Evolutionary conservation across 106 monocot genomes (phyloP), one percentile per base, ranked within the genome.

Genomic region (Phalaenopsis aphrodite): DNA sequence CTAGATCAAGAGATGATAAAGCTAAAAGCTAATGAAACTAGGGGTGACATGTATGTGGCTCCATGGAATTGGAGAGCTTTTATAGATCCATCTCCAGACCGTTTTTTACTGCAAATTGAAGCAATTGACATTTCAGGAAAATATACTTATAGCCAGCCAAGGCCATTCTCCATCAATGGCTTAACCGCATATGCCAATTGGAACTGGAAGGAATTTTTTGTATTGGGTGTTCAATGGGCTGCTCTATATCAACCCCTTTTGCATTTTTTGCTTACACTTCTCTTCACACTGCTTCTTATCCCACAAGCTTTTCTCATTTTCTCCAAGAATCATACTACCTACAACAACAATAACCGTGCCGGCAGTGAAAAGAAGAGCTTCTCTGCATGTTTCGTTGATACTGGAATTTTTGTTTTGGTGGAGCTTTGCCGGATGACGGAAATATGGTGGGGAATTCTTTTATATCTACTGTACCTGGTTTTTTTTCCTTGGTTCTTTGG

Each of bases 51-150:
- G 78, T 99, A 95, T 61, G 57, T 82, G 11, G 72, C 84, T 18
- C 87, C 79, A 67, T 99, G 98, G 98, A 99, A 99, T 85, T 95
- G 94, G 90, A 86, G 86, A 79, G 94, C 98, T 84, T 99, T 99
- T 88, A 67, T n/a, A 42, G 93, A 95, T 47, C 83, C 85, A 72
- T 88, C 89, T 74, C 93, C 95, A 14, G 76, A 81, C 79, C 90
- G 94, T 5, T 99, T 91, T 82, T 93, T 91, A 93, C 56, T 99
- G 23, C 92, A 95, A 84, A 85, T 99, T 64, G 93, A 88, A 85
- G 98, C 89, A 65, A 75, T 80, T 75, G 98, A 99, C 81, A 78
- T 89, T 36, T 84, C 81, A n/a, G 94, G 92, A 80, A 87, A 78
- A 17, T 84, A 84, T 4, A 87, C 72, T 69, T 85, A 78, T 23